These are phyloP conservation scores for Chamaenerion angustifolium DNA, from an alignment of 345 rosid genomes.

Conservation along the genomic window DNA sequence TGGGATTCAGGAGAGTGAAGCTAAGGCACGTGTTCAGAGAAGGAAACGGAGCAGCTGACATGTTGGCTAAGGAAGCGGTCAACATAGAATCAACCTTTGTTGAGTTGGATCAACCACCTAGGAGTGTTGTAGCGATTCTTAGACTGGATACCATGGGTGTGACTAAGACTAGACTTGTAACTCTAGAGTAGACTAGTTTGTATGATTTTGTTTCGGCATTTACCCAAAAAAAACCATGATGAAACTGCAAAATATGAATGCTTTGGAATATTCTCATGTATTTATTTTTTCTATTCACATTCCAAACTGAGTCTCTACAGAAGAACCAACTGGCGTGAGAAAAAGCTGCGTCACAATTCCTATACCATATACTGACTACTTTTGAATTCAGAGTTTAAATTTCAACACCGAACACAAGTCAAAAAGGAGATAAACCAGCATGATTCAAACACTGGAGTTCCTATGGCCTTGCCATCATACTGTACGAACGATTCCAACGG, in stretches of 20 bases:
- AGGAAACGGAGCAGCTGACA: no score
- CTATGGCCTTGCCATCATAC: slow-evolving; percentile 81
- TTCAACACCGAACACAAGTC: slow-evolving; percentile 17
- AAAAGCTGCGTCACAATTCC: slow-evolving; percentile 27
- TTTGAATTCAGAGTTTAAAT: slow-evolving; percentile 19
- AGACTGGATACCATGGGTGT: no score
- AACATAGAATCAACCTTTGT: no score
- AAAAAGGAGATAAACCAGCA: slow-evolving; percentile 23
- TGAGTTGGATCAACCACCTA: no score
- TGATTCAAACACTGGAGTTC: slow-evolving; percentile 19
- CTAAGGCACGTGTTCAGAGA: no score
- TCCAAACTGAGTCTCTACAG: slow-evolving; percentile 21
- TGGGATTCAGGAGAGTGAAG: no score
- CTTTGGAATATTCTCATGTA: slow-evolving; percentile 16
- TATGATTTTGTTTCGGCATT: no score
- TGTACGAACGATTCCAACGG: slow-evolving; percentile 59
- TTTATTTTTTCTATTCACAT: slow-evolving; percentile 59
- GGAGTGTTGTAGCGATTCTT: no score
- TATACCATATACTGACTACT: slow-evolving; percentile 37
- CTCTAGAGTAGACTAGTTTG: no score
- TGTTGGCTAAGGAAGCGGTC: no score
- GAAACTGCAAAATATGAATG: background rate
- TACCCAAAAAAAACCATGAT: no score
- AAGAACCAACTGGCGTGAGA: slow-evolving; percentile 40
- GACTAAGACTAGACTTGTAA: no score